Evolutionary conservation across 306 rosid genomes (phyloP), one percentile per base, ranked within the genome.

Genomic region (Cucurbita pepo): DNA sequence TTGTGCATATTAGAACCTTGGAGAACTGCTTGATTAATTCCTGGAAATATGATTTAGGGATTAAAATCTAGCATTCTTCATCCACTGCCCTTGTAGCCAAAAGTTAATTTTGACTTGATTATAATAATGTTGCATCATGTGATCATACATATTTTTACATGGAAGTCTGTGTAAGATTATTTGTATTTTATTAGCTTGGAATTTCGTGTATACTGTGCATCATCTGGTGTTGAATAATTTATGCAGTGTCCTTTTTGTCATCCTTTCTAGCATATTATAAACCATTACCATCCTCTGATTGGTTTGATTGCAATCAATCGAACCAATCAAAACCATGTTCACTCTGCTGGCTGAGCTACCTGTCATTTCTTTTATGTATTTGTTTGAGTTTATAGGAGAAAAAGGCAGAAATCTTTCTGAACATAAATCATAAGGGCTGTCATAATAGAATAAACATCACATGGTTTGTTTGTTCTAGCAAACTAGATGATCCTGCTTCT

Each of bases 1-100:
- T 73, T 38, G 66, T 73, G 76, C 76, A 56, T 73, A 73, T 41
- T 73, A 73, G 66, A 50, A 73, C 25, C 21, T 34, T 73, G 65
- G 44, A 38, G 65, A 56, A 43, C 65, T 73, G 54, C 67, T 73
- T 15, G 67, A 16, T 73, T 9, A 43, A 52, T 73, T 73, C 62
- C 67, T 72, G 54, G 38, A 25, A 65, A 44, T 44, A 21, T 44
- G 72, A 44, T 63, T 63, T 63, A 63, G 52, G 70, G 41, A 64
- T 15, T 40, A 44, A 55, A 38, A 37, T 72, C 64, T 36, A 40
- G 61, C 66, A 43, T 43, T 48, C 48, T 73, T 56, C 53, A 56
- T 44, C 64, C 76, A 56, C 76, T 41, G 22, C 66, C 67, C 41
- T 21, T 55, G 67, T 18, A 41, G 40, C 54, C 64, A 56, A 73